phyloP scores from a whole-genome alignment of 2,329 filamentous ascomycete genomes.

The Chaetomiaceae sp. region DNA sequence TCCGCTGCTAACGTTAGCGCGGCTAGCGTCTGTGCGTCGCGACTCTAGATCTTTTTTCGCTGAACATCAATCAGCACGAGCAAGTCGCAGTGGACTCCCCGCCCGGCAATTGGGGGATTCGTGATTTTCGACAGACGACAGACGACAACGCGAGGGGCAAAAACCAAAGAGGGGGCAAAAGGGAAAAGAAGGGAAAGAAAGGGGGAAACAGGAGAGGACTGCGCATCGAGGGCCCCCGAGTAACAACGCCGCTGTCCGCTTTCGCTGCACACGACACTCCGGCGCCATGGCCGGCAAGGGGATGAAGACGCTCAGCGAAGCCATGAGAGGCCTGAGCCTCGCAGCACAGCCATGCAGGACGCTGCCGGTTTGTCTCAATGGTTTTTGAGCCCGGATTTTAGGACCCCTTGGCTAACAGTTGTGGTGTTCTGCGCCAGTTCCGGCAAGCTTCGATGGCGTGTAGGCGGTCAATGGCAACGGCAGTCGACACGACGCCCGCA shows the following conservation, averaged over 20 bases:
- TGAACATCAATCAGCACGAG: conserved; percentile 3
- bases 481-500: conserved; percentile 37
- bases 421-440: conserved; percentile 7
- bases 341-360: conserved; percentile 40
- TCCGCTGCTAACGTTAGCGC: conserved; percentile 11
- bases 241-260: no score
- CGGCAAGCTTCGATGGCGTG: conserved; percentile 25
- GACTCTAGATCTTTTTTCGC: conserved; percentile 25
- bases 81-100: conserved; percentile 2
- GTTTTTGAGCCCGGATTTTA: neutral
- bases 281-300: conserved; percentile 44
- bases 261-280: conserved; percentile 6
- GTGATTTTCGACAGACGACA: neutral
- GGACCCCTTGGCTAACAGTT: conserved; percentile 4
- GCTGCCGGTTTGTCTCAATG: conserved; percentile 22
- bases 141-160: no score
- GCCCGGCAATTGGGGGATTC: neutral
- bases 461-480: conserved; percentile 52
- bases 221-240: no score
- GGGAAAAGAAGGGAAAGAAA: no score
- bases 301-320: conserved; percentile 48
- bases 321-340: conserved; percentile 46
- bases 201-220: no score
- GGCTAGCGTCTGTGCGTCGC: conserved; percentile 23
- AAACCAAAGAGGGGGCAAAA: neutral